Evolutionary conservation across 805 yeast genomes (phyloP).

Genomic region (Myxozyma sirexii): DNA sequence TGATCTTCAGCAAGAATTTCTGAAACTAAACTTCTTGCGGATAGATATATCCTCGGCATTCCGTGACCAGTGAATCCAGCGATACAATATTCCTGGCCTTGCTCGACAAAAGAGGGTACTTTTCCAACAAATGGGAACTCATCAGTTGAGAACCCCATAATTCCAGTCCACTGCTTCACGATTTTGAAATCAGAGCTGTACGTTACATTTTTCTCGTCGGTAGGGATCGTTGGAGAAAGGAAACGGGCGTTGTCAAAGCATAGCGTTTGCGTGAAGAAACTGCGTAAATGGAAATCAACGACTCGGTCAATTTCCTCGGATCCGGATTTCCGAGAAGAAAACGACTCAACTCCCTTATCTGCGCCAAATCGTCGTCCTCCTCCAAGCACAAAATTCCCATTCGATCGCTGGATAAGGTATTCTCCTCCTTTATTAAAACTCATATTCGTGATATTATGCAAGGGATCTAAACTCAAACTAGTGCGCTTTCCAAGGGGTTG

Average conservation of each 20-base stretch:
- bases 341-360: conserved; percentile 13
- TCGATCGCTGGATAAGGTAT: conserved; percentile 29
- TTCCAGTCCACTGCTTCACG: conserved; percentile 50
- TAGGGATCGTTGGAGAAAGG: conserved; percentile 25
- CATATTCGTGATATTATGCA: conserved; percentile 27
- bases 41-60: conserved; percentile 51
- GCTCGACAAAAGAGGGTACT: conserved; percentile 36
- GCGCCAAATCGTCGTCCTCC: conserved; percentile 34
- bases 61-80: conserved; percentile 59
- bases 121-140: conserved; percentile 51
- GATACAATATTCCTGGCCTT: conserved; percentile 44
- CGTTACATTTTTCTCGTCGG: background rate
- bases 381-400: conserved; percentile 35
- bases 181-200: conserved; percentile 13
- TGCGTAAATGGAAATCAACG: conserved; percentile 39
- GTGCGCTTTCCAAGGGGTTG: background rate
- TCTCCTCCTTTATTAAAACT: conserved; percentile 28
- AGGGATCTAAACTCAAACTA: conserved; percentile 16
- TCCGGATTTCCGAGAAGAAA: background rate
- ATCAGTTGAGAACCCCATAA: conserved; percentile 52
- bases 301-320: conserved; percentile 37
- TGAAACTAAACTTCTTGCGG: conserved; percentile 47
- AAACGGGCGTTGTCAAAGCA: conserved; percentile 42
- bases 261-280: conserved; percentile 25
- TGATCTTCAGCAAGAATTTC: conserved; percentile 19